A percentile compares a stretch with the other conserved stretches of the same genome.
These are phyloP conservation scores for Cyberlindnera nakhonratchasimensis DNA, from an alignment of 805 yeast species.

Conservation along the genomic window DNA sequence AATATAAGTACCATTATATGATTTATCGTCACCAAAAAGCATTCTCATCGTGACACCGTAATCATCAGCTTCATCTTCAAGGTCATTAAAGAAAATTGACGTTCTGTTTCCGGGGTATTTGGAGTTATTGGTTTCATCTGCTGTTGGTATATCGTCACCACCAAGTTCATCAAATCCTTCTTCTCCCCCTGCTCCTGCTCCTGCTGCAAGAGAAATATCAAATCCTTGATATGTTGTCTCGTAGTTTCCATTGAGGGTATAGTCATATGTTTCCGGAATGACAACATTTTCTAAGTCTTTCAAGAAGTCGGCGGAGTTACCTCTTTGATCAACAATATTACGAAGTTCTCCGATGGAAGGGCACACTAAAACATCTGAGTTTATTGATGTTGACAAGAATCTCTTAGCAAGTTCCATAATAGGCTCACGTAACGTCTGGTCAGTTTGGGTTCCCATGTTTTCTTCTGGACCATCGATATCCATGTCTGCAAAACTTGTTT, in stretches of 20 bases:
- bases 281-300: conserved; percentile 18
- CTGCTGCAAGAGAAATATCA: conserved; percentile 21
- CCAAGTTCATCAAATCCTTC: conserved; percentile 21
- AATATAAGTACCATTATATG: conserved; percentile 23
- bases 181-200: conserved; percentile 23
- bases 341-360: conserved; percentile 20
- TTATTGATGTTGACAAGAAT: conserved; percentile 7
- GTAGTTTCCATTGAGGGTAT: conserved; percentile 6
- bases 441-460: conserved; percentile 1
- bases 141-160: conserved; percentile 7
- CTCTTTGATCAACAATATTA: conserved; percentile 20
- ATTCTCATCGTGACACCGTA: conserved; percentile 28
- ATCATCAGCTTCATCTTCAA: conserved; percentile 27
- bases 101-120: conserved; percentile 26
- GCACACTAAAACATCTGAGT: conserved; percentile 13
- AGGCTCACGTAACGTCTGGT: conserved; percentile 5
- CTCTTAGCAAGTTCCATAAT: conserved; percentile 15
- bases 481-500: conserved; percentile 18
- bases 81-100: conserved; percentile 27
- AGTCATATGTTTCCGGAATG: conserved; percentile 12
- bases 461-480: conserved; percentile 23
- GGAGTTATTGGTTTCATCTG: conserved; percentile 17
- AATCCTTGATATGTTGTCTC: conserved; percentile 17
- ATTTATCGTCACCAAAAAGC: conserved; percentile 22
- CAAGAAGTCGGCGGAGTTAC: conserved; percentile 15